Evolutionary conservation across 441 rosid species (phyloP), one percentile per base, ranked within the genome.

Genomic region (Melastoma candidum): DNA sequence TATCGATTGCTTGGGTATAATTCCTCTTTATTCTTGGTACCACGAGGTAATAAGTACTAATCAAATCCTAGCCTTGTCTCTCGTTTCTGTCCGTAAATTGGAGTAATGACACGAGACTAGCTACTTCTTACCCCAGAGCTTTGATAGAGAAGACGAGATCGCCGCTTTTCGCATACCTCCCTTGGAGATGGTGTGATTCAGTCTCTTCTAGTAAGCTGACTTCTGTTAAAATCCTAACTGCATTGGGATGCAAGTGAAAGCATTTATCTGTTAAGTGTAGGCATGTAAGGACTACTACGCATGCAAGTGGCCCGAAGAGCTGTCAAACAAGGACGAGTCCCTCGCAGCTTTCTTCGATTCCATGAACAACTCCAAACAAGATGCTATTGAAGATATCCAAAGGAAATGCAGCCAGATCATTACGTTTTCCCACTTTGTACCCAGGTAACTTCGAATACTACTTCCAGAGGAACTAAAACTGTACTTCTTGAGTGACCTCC

Each of bases 221-320:
- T 52, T 52, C 14, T 52, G 26, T 29, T 29, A 52, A 44, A 13
- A 52, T 11, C 44, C 56, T 45, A 54, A 47, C 43, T 13, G 36
- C 39, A 14, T 10, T 36, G 36, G 8, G 41, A 36, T 36, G 41
- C 1, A 36, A 36, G 41, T 36, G 41, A 36, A 36, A 36, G 8
- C 41, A 9, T 36, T 52, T 52, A 1, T 8, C 46, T 36, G 26
- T 36, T 47, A 7, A 17, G 2, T 24, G 24, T 63, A 83, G 83
- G 90, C 71, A 54, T 83, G 90, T 60, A 83, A 80, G 70, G 90
- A 83, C 66, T 83, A 67, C 54, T 82, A 70, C 12, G 84, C 77
- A n/a, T 78, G 90, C 79, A 83, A 80, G 57, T 80, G 87, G 87
- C 87, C 90, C 8, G 60, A 22, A 11, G 64, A 58, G 24, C 79